phyloP scores from a whole-genome alignment of 371 early-diverging fungal species.

The Mucor ambiguus region DNA sequence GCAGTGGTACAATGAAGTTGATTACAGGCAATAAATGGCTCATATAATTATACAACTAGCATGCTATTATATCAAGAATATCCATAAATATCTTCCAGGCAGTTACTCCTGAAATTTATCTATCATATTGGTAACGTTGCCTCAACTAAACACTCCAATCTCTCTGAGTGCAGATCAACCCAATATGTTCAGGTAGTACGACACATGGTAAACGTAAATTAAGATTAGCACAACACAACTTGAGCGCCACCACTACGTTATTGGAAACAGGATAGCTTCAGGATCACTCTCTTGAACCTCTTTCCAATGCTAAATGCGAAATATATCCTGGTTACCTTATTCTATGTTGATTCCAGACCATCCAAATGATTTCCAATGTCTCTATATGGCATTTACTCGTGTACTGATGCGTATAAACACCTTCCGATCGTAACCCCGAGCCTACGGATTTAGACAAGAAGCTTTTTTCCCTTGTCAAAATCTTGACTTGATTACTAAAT shows the following conservation, averaged over 20 bases:
- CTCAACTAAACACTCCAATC: background rate
- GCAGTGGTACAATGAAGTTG: background rate
- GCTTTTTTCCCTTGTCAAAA: background rate
- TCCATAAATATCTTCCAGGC: background rate
- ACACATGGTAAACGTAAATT: conserved; percentile 9
- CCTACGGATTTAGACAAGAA: background rate
- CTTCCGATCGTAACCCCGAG: background rate
- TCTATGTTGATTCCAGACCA: background rate
- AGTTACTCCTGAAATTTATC: background rate
- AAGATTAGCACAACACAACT: background rate
- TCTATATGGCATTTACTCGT: background rate
- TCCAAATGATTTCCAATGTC: background rate
- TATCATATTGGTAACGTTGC: conserved; percentile 2
- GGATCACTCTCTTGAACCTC: background rate
- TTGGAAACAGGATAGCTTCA: background rate
- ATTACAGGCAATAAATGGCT: background rate
- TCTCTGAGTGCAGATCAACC: background rate
- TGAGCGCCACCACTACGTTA: background rate
- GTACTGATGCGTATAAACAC: background rate
- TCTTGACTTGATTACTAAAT: background rate
- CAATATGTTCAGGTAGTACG: background rate
- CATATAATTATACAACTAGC: background rate
- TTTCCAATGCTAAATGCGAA: background rate
- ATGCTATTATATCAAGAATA: background rate
- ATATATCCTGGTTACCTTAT: background rate